Base-by-base conservation (phyloP, 345 rosid genomes). In the Durio zibethinus region DNA sequence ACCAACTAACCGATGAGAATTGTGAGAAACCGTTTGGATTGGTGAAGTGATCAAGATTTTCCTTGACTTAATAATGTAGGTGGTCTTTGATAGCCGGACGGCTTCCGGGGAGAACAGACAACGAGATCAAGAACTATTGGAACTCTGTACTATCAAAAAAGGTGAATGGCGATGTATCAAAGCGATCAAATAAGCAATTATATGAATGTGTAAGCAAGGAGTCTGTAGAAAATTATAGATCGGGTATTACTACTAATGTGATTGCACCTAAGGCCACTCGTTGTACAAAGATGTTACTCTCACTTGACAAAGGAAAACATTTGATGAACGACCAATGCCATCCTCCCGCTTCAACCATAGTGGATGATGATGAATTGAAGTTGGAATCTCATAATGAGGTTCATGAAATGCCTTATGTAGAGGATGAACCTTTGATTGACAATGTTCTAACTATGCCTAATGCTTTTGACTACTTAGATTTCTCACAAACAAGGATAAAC, bases 91-190 rank as follows among this genome's bases (percentile, higher is more conserved):
- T 70, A 27, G 48, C 72, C 2, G 60, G 72, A 9, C 40, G 60
- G 8, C 73, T 69, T 16, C 73, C 73, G 0, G 73, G 73, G 16
- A 56, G 73, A 45, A 69, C 73, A 27, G 52, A 50, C 73, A 48
- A 84, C 12, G 68, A 18, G 74, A 70, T 70, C 27, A 70, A 70
- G 57, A 70, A 70, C 42, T 70, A 70, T 2, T 48, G 74, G 74
- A 70, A 70, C 59, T 29, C 59, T 10, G 36, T 70, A 29, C 27
- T 70, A 1, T 48, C 42, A 29, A 70, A 70, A 9, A 70, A 48
- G 57, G 27, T 29, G 25, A 27, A 70, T 4, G 16, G 16, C 4
- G 59, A 48, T 9, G 59, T 16, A 16, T 29, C 74, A 70, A 70
- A 70, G 42, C 12, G 9, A 35, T 7, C 45, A 11, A 59, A 27